Conservation (phyloP, 768 basidiomycete genomes). For the Rhodotorula kratochvilovae region DNA sequence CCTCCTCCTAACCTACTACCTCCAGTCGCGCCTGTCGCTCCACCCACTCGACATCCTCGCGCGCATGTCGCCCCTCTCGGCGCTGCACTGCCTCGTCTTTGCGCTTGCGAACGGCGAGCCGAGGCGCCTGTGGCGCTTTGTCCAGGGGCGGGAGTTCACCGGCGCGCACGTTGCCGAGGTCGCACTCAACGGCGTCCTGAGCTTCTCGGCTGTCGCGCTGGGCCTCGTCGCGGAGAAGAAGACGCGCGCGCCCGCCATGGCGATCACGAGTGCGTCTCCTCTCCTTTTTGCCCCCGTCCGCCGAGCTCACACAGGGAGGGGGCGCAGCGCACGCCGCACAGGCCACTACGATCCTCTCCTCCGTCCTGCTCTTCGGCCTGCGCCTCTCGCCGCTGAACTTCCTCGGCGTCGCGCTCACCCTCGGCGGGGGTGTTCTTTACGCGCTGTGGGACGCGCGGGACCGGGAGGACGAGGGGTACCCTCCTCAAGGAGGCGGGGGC, state of each 20-base stretch:
- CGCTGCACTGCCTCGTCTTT: conserved; percentile 30
- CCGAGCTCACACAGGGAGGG: no score
- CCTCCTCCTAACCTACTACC: conserved; percentile 28
- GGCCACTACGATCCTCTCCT: conserved; percentile 28
- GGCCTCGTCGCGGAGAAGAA: conserved; percentile 23
- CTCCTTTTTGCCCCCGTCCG: background rate
- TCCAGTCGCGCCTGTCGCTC: conserved; percentile 19
- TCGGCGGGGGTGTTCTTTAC: conserved; percentile 24
- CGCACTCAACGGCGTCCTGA: conserved; percentile 29
- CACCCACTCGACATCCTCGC: conserved; percentile 33
- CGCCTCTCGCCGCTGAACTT: conserved; percentile 24
- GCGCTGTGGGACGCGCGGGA: conserved; percentile 31
- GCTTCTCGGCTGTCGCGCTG: conserved; percentile 19
- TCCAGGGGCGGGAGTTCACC: conserved; percentile 15
- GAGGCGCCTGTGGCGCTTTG: conserved; percentile 9
- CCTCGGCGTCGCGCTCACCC: conserved; percentile 27
- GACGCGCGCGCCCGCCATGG: conserved; percentile 21
- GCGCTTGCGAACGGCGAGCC: conserved; percentile 31
- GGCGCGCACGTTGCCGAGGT: conserved; percentile 22
- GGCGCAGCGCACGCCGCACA: conserved; percentile 32
- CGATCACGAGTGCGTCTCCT: conserved; percentile 19
- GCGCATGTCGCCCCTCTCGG: conserved; percentile 9
- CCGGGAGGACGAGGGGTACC: background rate
- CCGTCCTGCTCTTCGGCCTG: conserved; percentile 23
- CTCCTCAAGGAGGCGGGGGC: no score